Evolutionary conservation across 768 basidiomycete species (phyloP), one percentile per base, ranked within the genome.

Genomic region (Suillus hirtellus): DNA sequence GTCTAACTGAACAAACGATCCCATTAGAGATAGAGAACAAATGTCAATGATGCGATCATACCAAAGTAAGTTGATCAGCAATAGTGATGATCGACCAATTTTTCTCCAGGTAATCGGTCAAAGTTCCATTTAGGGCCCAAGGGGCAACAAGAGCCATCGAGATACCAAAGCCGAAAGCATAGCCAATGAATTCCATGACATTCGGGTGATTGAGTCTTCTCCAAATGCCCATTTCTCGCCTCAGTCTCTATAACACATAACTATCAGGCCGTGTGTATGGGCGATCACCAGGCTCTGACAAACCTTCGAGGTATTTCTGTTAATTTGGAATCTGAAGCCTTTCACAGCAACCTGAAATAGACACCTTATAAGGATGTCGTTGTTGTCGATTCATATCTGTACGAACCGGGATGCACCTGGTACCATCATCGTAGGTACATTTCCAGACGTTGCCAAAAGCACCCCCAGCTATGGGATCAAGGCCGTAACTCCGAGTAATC

Each of bases 171-270:
- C 69, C 67, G 14, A 61, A 66, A 31, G 69, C 56, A 10, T 66
- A 44, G 11, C 73, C 70, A 37, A 63, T 66, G 14, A 73, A 65
- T 11, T 68, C 67, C n/a, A 73, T 56, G 17, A 73, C 64, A 52
- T 73, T 71, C 3, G 31, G 56, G 55, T 70, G 66, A 11, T 60
- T 37, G 2, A 73, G 61, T 52, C 64, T 34, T 47, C 60, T 66
- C 73, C 73, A 74, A 21, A 72, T 65, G 17, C 66, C 64, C 17
- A 72, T 60, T 54, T 73, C 72, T 44, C 72, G 64, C 9, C 66
- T 62, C 31, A 73, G 59, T 43, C 64, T 44, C 69, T 69, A 53
- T 34, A 27, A 56, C 34, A 44, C 4, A 24, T 12, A 21, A 60
- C 27, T 34, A 44, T 55, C 15, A 21, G 59, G 2, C 34, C 19